Conservation (phyloP, 2,329 filamentous ascomycete genomes). For the Neofusicoccum umdonicola region DNA sequence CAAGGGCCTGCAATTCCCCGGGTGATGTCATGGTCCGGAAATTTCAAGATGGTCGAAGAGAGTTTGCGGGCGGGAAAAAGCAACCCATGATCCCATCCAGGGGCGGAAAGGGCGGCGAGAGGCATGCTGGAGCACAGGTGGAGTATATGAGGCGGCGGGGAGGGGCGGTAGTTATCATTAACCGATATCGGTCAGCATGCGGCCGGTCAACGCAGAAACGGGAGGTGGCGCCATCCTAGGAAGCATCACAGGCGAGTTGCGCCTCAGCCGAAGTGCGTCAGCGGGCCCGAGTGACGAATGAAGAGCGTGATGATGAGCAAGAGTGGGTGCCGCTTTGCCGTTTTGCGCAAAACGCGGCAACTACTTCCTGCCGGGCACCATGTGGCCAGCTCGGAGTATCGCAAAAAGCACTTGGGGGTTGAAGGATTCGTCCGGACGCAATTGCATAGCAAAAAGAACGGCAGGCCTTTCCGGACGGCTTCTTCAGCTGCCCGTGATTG, state of each 20-base stretch:
- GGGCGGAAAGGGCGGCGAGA: neutral
- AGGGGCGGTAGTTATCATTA: neutral
- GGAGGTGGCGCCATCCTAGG: neutral
- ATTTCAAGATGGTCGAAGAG: neutral
- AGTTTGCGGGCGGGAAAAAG: neutral
- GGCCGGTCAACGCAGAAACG: neutral
- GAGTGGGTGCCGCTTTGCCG: neutral
- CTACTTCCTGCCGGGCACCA: no score
- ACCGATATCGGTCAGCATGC: constrained; percentile 1
- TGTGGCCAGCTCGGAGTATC: no score
- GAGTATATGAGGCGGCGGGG: neutral
- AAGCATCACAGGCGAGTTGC: no score
- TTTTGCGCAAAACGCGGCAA: no score
- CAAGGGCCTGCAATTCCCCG: neutral
- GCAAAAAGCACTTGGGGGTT: no score
- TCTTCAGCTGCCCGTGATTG: no score
- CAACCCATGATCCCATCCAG: neutral
- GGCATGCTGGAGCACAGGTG: neutral
- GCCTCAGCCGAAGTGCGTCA: neutral
- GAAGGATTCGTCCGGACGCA: no score
- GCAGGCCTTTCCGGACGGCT: no score
- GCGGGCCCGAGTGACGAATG: neutral
- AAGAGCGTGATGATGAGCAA: neutral
- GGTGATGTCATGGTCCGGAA: neutral
- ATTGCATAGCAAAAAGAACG: no score